Evolutionary conservation across 148 eudicot genomes (phyloP).

Genomic region (Chenopodium suecicum): DNA sequence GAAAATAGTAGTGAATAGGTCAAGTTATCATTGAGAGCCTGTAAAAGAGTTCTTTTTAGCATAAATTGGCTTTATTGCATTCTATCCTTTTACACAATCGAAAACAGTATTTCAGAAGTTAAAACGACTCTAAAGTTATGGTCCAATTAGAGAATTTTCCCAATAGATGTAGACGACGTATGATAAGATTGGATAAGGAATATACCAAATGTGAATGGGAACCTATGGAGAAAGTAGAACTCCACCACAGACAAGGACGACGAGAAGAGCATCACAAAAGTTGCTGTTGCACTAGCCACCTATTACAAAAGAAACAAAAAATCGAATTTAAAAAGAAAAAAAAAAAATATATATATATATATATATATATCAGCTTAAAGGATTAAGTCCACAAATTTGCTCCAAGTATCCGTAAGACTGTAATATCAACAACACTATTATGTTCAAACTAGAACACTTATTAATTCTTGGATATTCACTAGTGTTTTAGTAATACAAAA

Average conservation of each 20-base stretch:
- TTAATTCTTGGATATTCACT: not conserved
- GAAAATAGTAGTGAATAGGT: not conserved
- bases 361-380: not conserved
- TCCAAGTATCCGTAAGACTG: not conserved
- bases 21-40: not conserved
- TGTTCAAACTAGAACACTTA: not conserved
- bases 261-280: conserved; percentile 95
- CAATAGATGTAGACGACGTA: not conserved
- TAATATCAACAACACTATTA: not conserved
- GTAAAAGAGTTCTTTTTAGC: not conserved
- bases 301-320: conserved; percentile 21
- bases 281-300: conserved; percentile 98
- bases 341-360: no score
- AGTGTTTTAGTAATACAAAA: not conserved
- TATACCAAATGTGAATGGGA: conserved; percentile 81
- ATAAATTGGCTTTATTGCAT: not conserved
- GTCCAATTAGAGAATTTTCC: not conserved
- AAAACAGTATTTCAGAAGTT: not conserved
- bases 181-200: not conserved
- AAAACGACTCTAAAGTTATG: not conserved
- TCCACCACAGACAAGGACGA: conserved; percentile 95
- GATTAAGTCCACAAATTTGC: not conserved
- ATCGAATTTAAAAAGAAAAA: not conserved
- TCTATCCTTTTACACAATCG: not conserved
- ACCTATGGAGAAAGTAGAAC: conserved; percentile 84